Percentiles rank a stretch among this genome's conserved stretches.
Conservation (phyloP, 225 moss, liverwort and hornwort genomes). For the Rhytidiadelphus loreus region DNA sequence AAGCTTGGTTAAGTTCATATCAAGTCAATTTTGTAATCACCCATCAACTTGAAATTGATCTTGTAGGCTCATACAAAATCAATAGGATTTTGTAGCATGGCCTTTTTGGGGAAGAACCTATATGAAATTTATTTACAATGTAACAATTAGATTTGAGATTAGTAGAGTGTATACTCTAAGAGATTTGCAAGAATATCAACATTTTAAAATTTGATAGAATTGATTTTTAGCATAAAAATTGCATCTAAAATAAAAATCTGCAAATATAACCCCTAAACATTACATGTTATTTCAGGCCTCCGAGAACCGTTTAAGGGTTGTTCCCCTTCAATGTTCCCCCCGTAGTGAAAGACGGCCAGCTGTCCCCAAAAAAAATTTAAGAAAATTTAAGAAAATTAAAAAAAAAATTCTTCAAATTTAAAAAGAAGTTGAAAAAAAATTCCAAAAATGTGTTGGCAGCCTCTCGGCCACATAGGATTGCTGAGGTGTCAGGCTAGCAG, state of each 20-base stretch:
- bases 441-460: no score
- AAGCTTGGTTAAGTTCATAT: neutral
- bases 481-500: no score
- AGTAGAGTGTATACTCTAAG: no score
- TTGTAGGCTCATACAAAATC: neutral
- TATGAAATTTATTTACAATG: neutral
- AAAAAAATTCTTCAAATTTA: no score
- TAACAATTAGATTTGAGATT: neutral
- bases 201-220: neutral
- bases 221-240: neutral
- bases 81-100: neutral
- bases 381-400: no score
- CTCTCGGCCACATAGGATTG: no score
- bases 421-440: no score
- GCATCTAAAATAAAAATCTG: neutral
- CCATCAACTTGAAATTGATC: neutral
- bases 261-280: neutral
- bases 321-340: no score
- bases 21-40: neutral
- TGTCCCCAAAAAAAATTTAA: no score
- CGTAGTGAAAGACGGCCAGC: no score
- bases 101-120: fast-evolving
- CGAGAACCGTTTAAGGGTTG: no score
- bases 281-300: no score
- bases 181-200: neutral